Evolutionary conservation across 2,329 filamentous ascomycete genomes (phyloP).

Genomic region (Neonectria coccinea): DNA sequence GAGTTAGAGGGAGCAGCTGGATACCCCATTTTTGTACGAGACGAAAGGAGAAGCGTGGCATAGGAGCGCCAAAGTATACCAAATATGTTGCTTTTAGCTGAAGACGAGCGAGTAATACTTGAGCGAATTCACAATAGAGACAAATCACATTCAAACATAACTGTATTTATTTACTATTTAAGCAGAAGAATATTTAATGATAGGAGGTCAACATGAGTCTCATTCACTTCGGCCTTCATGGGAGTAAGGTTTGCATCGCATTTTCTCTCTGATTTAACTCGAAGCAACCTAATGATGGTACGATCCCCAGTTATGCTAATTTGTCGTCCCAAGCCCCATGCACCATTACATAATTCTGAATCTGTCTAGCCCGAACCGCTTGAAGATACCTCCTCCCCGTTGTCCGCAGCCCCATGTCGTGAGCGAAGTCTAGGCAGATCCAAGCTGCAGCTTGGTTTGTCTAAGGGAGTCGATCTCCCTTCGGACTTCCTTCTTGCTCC

Average conservation of each 20-base stretch:
- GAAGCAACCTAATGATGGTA: too few relatives aligned
- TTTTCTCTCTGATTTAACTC: too few relatives aligned
- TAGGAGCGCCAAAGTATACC: conserved; percentile 19
- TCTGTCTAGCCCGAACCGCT: too few relatives aligned
- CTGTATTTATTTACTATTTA: conserved; percentile 3
- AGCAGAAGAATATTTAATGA: not conserved
- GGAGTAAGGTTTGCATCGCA: not conserved
- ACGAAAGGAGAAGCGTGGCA: conserved; percentile 19
- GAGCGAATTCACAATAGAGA: conserved; percentile 14
- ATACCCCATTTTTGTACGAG: conserved; percentile 39
- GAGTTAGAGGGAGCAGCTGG: conserved; percentile 29
- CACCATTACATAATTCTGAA: too few relatives aligned
- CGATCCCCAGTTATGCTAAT: too few relatives aligned
- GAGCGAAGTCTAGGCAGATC: not conserved
- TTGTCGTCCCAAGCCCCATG: too few relatives aligned
- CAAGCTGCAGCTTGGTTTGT: not conserved
- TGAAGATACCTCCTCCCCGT: not conserved
- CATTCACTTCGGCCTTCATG: not conserved
- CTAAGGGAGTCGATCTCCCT: not conserved
- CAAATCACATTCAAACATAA: not conserved
- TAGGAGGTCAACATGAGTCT: not conserved
- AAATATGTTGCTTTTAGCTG: conserved; percentile 19
- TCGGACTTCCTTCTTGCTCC: not conserved
- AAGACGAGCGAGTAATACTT: conserved; percentile 31
- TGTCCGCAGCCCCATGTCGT: not conserved